phyloP scores from a whole-genome alignment of 164 flowering plant species.

The Protea cynaroides region DNA sequence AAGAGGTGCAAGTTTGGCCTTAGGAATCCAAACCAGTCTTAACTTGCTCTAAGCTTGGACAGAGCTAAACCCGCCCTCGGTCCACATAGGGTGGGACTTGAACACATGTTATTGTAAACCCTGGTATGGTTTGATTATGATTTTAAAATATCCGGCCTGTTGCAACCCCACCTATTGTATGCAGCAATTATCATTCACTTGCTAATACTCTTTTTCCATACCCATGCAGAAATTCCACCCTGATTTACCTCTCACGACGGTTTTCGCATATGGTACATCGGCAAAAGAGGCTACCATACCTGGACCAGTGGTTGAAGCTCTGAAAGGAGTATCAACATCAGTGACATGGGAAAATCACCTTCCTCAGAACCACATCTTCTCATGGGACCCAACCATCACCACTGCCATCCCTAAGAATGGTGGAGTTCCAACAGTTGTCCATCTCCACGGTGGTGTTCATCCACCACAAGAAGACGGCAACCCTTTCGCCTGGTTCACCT shows the following conservation, averaged over 20 bases:
- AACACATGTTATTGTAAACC: too few species aligned
- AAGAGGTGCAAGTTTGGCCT: too few species aligned
- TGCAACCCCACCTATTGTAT: too few species aligned
- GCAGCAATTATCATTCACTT: too few species aligned
- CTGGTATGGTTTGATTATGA: too few species aligned
- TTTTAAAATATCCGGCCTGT: too few species aligned
- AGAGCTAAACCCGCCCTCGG: too few species aligned
- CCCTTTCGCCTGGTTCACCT: slow-evolving; percentile 47
- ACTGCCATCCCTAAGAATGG: slow-evolving; percentile 25
- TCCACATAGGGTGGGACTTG: too few species aligned
- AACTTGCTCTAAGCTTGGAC: too few species aligned
- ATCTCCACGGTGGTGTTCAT: slow-evolving; percentile 49
- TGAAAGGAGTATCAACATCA: slow-evolving; percentile 29
- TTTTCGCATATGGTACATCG: slow-evolving; percentile 52
- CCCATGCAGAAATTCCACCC: slow-evolving; percentile 72
- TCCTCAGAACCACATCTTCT: slow-evolving; percentile 34
- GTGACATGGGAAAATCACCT: slow-evolving; percentile 50
- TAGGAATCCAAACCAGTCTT: too few species aligned
- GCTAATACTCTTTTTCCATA: background rate
- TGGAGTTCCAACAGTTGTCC: slow-evolving; percentile 20
- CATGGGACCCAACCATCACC: background rate
- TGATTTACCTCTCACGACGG: slow-evolving; percentile 45
- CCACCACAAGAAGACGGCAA: slow-evolving; percentile 44
- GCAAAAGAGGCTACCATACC: slow-evolving; percentile 24
- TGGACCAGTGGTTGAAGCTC: slow-evolving; percentile 18